phyloP scores from a whole-genome alignment of 352 stramenopile species.

The Aphanomyces invadans region DNA sequence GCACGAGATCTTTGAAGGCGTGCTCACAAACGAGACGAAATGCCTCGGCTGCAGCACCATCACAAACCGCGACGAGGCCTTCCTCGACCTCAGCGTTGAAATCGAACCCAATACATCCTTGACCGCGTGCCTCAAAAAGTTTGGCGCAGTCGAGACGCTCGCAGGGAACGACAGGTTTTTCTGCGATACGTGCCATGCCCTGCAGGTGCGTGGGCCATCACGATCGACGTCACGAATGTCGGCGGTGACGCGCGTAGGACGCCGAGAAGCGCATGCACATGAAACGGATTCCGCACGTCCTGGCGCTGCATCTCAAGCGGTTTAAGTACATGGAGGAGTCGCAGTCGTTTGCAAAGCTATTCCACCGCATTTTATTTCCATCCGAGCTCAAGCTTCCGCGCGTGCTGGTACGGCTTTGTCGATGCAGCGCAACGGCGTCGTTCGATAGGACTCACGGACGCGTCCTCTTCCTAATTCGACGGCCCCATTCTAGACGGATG shows the following conservation, averaged over 20 bases:
- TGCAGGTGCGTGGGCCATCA: constrained; percentile 33
- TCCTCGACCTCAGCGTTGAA: constrained; percentile 34
- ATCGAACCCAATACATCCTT: constrained; percentile 34
- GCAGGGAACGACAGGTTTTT: constrained; percentile 34
- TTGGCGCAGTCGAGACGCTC: constrained; percentile 31
- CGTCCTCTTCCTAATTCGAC: too few species aligned
- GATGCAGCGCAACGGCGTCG: too few species aligned
- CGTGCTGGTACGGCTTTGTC: constrained; percentile 10
- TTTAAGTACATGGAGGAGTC: constrained; percentile 30
- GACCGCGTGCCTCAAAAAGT: constrained; percentile 32
- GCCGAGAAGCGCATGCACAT: constrained; percentile 24
- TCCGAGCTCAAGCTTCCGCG: constrained; percentile 7
- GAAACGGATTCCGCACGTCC: constrained; percentile 9
- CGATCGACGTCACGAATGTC: too few species aligned
- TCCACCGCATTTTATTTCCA: constrained; percentile 28
- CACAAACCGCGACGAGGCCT: constrained; percentile 28
- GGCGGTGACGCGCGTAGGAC: too few species aligned
- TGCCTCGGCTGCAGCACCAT: constrained; percentile 34
- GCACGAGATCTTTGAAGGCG: constrained; percentile 33
- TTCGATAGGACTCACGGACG: too few species aligned
- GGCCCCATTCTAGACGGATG: constrained; percentile 3
- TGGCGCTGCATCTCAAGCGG: constrained; percentile 25
- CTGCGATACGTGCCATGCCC: constrained; percentile 33
- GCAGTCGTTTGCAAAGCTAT: constrained; percentile 35
- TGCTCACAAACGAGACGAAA: constrained; percentile 35